phyloP scores from a whole-genome alignment of 2,329 filamentous ascomycete genomes.

The Sclerotinia minor region DNA sequence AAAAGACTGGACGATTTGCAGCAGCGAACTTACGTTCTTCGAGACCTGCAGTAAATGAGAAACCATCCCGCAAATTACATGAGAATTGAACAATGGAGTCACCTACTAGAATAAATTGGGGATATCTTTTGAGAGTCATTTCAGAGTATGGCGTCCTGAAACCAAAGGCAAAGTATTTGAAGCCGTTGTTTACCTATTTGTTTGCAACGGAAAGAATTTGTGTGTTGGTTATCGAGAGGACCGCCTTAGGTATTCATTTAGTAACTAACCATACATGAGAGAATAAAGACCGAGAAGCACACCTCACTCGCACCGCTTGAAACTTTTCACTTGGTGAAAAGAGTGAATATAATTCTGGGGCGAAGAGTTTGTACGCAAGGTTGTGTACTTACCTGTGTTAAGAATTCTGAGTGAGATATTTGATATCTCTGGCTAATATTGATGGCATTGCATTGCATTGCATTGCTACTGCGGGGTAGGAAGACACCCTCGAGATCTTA shows the following conservation, averaged over 20 bases:
- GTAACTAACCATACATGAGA: neutral
- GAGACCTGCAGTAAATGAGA: constrained; percentile 72
- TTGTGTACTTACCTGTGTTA: too few relatives aligned
- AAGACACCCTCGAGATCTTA: too few relatives aligned
- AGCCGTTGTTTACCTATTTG: neutral
- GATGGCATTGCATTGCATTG: too few relatives aligned
- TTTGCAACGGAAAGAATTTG: neutral
- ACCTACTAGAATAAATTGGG: constrained; percentile 78
- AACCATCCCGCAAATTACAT: constrained; percentile 62
- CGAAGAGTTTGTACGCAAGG: too few relatives aligned
- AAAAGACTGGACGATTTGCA: constrained; percentile 18
- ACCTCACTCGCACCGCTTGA: neutral
- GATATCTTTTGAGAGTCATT: constrained; percentile 19
- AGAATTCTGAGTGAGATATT: too few relatives aligned
- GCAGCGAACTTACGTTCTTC: constrained; percentile 33
- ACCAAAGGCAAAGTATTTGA: neutral
- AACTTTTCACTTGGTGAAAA: too few relatives aligned
- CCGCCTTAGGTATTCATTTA: neutral
- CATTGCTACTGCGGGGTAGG: too few relatives aligned
- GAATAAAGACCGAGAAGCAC: neutral
- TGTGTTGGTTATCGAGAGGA: neutral
- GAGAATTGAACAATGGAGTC: constrained; percentile 82
- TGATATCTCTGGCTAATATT: too few relatives aligned
- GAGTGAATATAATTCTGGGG: too few relatives aligned
- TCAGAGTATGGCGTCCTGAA: neutral